Base-by-base conservation (phyloP, 192 early-diverging fungal species). In the Backusella westeae region DNA sequence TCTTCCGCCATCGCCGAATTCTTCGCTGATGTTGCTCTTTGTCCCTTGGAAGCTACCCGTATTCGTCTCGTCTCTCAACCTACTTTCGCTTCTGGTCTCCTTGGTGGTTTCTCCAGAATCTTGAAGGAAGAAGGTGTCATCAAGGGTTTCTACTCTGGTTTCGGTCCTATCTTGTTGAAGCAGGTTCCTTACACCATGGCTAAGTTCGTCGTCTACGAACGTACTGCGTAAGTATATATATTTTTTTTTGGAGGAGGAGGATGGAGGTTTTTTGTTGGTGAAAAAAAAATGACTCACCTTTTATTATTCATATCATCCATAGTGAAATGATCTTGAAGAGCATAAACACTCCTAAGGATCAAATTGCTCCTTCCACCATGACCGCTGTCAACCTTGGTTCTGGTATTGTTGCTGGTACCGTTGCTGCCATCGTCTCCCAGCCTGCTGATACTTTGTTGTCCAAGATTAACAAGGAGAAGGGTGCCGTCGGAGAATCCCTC, bases 111-210 rank as follows among this genome's bases (percentile, higher is more conserved):
- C 81, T 72, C 76, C 34, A 80, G 86, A 41, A 87, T 93, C 77
- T 69, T 87, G 38, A 84, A 76, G 76, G 88, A 91, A 75, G 92
- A 93, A 67, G 92, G 92, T 77, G 73, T 91, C 70, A 38, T 88
- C 56, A 80, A 83, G 38, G 92, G 92, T 53, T 92, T 93, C 82
- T 91, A 92, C 84, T 90, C 90, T 81, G 93, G 93, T 65, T 93
- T 94, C 77, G 91, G 89, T 41, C 93, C 93, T 44, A 90, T 93
- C 73, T 82, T 91, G 42, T 90, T 91, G 84, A 93, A 89, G 84
- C 93, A 94, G 80, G 85, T 94, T 69, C 93, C 93, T 14, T 94
- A 94, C 82, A 94, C 93, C 34, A 90, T 94, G 88, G 87, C 93
- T 81, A 94, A 94, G 85, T 94, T 94, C 77, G 89, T 86, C 63